Conservation (phyloP, 169 alveolate species). For the Plasmodium berghei region DNA sequence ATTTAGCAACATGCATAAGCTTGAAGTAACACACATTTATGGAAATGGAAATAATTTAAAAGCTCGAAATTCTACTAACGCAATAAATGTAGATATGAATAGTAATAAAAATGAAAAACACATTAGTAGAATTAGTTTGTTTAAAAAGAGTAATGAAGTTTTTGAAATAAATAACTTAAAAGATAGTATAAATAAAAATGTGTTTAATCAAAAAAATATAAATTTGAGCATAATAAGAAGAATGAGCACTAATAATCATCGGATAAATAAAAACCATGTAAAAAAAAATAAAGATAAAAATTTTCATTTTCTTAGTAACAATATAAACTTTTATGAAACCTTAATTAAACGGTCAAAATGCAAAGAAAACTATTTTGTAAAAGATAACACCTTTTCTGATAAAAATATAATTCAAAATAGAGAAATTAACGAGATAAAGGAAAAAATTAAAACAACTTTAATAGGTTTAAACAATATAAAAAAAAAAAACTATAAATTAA, state of each 20-base stretch:
- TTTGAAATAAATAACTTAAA: conserved; percentile 5
- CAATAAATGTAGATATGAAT: background rate
- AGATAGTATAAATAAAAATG: conserved; percentile 14
- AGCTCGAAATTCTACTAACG: background rate
- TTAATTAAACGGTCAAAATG: conserved; percentile 50
- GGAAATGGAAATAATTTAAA: background rate
- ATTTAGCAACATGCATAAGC: background rate
- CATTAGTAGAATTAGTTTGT: conserved; percentile 14
- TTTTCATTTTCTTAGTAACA: conserved; percentile 54
- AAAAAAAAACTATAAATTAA: conserved; percentile 73
- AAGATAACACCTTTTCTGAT: conserved; percentile 7
- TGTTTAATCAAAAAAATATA: conserved; percentile 49
- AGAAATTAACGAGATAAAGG: conserved; percentile 59
- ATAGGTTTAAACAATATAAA: conserved; percentile 59
- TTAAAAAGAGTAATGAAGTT: conserved; percentile 14
- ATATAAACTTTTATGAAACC: conserved; percentile 74
- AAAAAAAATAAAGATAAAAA: conserved; percentile 35
- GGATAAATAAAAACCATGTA: conserved; percentile 28
- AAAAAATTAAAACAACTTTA: conserved; percentile 56
- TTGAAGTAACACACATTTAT: background rate
- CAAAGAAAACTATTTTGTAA: conserved; percentile 27
- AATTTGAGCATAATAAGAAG: conserved; percentile 55
- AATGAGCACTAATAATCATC: conserved; percentile 49
- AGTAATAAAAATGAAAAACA: background rate
- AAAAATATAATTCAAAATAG: conserved; percentile 57